Conservation (phyloP, 805 yeast genomes). For the Wickerhamiella hasegawae region DNA sequence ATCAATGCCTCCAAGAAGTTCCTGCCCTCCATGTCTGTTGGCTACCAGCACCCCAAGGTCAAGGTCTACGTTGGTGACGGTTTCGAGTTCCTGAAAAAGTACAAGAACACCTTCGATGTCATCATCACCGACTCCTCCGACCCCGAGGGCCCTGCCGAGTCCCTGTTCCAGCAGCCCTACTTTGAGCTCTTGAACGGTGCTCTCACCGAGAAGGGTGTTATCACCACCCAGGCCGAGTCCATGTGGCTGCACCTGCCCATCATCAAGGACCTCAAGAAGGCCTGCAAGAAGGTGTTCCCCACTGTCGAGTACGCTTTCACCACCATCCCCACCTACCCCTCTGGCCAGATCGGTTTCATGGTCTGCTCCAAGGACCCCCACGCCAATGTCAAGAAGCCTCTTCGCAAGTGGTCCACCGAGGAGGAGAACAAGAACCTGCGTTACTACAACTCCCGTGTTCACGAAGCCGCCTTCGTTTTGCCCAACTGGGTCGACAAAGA, state of each 20-base stretch:
- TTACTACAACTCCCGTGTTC: slow-evolving; percentile 54
- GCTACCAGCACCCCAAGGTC: slow-evolving; percentile 78
- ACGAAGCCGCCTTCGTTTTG: slow-evolving; percentile 54
- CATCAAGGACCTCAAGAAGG: slow-evolving; percentile 58
- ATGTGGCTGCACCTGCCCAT: slow-evolving; percentile 74
- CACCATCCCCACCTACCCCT: slow-evolving; percentile 75
- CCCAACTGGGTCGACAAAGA: slow-evolving; percentile 56
- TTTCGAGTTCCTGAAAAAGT: slow-evolving; percentile 79
- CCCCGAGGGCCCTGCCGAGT: slow-evolving; percentile 97
- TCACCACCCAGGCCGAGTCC: slow-evolving; percentile 78
- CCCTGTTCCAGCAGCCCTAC: slow-evolving; percentile 83
- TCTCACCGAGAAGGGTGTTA: slow-evolving; percentile 84
- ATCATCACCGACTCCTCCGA: slow-evolving; percentile 95
- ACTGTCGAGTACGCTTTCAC: slow-evolving; percentile 66
- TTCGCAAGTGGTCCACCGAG: slow-evolving; percentile 29
- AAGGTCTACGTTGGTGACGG: slow-evolving; percentile 91
- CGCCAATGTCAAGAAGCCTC: slow-evolving; percentile 34
- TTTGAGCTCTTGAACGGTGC: slow-evolving; percentile 73
- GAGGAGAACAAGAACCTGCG: slow-evolving; percentile 35
- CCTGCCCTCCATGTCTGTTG: slow-evolving; percentile 74
- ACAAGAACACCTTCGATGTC: slow-evolving; percentile 79
- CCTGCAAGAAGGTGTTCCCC: slow-evolving; percentile 68
- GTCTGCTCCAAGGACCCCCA: slow-evolving; percentile 45
- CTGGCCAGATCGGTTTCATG: slow-evolving; percentile 73
- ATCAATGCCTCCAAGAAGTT: slow-evolving; percentile 72